Evolutionary conservation across 83 land plant species (phyloP).

Genomic region (Picea mariana): DNA sequence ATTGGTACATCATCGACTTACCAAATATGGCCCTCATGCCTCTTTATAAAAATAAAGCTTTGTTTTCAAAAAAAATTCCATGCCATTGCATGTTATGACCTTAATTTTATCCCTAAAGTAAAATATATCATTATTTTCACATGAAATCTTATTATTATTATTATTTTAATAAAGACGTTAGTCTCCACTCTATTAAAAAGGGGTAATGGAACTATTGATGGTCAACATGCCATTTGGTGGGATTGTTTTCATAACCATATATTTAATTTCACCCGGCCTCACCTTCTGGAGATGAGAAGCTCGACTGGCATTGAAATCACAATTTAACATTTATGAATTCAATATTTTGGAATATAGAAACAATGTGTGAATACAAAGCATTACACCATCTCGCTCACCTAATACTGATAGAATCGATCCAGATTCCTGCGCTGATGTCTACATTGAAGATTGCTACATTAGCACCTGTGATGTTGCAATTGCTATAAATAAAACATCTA

Average conservation of each 20-base stretch:
- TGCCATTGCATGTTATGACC: too few species aligned
- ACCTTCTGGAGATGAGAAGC: slow-evolving; percentile 66
- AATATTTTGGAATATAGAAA: slow-evolving; percentile 90
- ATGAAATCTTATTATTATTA: too few species aligned
- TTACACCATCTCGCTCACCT: slow-evolving; percentile 37
- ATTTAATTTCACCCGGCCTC: slow-evolving; percentile 67
- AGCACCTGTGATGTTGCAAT: slow-evolving; percentile 72
- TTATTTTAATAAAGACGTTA: too few species aligned
- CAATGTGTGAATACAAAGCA: slow-evolving; percentile 26
- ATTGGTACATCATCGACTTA: too few species aligned
- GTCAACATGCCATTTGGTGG: slow-evolving; percentile 89
- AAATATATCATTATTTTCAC: too few species aligned
- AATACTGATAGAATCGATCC: slow-evolving; percentile 50
- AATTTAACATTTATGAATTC: slow-evolving; percentile 74
- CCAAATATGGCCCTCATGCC: too few species aligned
- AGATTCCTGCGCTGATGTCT: slow-evolving; percentile 65
- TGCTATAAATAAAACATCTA: slow-evolving; percentile 63
- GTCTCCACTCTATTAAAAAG: slow-evolving; percentile 28
- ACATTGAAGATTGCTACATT: slow-evolving; percentile 79
- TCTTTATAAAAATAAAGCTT: too few species aligned
- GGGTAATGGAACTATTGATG: slow-evolving; percentile 86
- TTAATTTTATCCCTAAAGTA: too few species aligned
- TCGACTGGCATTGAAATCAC: slow-evolving; percentile 59
- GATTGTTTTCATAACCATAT: slow-evolving; percentile 39
- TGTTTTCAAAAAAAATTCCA: too few species aligned